These are phyloP conservation scores for Beta lomatogona DNA, from an alignment of 179 eudicot species.

Conservation along the genomic window DNA sequence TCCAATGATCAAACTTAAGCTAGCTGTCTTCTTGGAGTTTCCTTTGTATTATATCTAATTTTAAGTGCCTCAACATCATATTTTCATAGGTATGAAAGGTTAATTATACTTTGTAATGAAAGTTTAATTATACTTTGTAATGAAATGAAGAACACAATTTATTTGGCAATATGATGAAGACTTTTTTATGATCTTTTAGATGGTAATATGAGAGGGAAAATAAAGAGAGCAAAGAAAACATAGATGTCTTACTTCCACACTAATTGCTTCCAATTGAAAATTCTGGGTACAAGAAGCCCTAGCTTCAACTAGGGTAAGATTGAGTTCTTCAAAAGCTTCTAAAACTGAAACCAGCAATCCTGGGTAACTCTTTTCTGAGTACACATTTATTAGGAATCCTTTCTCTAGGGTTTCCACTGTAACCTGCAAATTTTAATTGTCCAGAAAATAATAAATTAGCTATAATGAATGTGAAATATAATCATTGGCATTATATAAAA, in stretches of 20 bases:
- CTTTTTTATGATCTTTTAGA: background rate
- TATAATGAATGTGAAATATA: background rate
- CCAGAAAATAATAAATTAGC: background rate
- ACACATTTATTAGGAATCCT: slow-evolving; percentile 66
- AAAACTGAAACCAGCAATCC: slow-evolving; percentile 62
- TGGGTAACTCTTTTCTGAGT: slow-evolving; percentile 53
- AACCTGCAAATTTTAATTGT: slow-evolving; percentile 36
- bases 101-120: background rate
- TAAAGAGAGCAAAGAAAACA: background rate
- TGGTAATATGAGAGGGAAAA: background rate
- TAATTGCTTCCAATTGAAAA: slow-evolving; percentile 67
- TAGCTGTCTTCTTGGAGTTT: slow-evolving; percentile 26
- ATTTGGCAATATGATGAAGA: background rate
- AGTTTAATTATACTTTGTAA: background rate
- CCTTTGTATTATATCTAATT: slow-evolving; percentile 9
- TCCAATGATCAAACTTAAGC: slow-evolving; percentile 3
- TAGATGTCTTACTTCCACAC: slow-evolving; percentile 47
- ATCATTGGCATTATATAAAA: background rate
- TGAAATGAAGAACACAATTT: background rate
- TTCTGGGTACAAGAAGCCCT: slow-evolving; percentile 69
- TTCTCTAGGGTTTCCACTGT: slow-evolving; percentile 79
- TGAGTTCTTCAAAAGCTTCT: slow-evolving; percentile 74
- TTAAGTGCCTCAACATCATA: slow-evolving; percentile 5
- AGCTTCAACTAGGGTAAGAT: slow-evolving; percentile 68
- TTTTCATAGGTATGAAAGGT: background rate